Base-by-base conservation (phyloP, 164 flowering plant genomes). In the Sedum album region DNA sequence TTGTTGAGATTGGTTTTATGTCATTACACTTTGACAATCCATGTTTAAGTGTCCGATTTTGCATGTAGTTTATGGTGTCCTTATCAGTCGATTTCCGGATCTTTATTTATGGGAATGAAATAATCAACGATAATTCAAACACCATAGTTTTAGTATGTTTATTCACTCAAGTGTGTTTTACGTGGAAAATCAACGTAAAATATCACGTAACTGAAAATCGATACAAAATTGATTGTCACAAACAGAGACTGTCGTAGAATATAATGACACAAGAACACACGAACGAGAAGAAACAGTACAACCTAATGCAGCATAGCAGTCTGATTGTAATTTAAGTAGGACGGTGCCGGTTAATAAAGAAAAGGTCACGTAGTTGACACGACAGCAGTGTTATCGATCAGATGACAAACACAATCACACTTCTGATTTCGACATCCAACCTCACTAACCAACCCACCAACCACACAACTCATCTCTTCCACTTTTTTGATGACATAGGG, bases 281-380 rank as follows among this genome's bases (percentile, higher is more conserved):
- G 7, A 62, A 62, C 14, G 66, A 55, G 0, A 55, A 25, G 26
- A 26, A 23, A 3, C 3, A 35, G 7, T 3, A 35, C 38, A 42
- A 41, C 33, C 18, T 15, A 42, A 41, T 23, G 49, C 26, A 20
- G 28, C 33, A 21, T 23, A 5, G 26, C 35, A 26, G 55, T 0
- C 21, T 26, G 30, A 4, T 8, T n/a, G 46, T 38, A 39, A 41
- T 30, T 66, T 42, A 65, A 39, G 36, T 36, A 49, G 79, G 77
- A 70, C 77, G 77, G 80, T 78, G 80, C 80, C 80, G 74, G 41
- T 68, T 61, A 14, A 8, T 26, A 28, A 15, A 74, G 73, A 75
- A 74, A 44, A 77, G 64, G 72, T 62, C 77, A 74, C 80, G 80
- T 78, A 77, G 73, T 72, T 68, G 75, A 78, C 74, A 73, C 7